phyloP scores from a whole-genome alignment of 257 asterid genomes.

The Henckelia pumila region DNA sequence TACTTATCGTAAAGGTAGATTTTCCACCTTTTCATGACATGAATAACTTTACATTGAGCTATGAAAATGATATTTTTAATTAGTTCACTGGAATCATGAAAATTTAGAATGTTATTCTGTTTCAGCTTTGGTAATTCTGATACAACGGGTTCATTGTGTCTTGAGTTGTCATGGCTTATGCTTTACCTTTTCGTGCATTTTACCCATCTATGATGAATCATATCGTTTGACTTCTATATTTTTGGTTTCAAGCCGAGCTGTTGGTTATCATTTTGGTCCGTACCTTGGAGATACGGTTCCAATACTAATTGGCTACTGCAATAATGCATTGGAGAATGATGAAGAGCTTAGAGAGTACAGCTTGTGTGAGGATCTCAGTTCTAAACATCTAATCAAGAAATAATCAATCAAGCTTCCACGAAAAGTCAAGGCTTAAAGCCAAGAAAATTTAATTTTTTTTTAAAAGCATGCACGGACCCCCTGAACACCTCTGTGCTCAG shows the following conservation, averaged over 20 bases:
- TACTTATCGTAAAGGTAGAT: background rate
- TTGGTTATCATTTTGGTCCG: constrained; percentile 98
- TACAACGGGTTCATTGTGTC: background rate
- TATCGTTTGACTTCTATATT: constrained; percentile 20
- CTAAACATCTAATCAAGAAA: too few relatives aligned
- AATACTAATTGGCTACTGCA: constrained; percentile 72
- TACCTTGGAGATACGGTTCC: constrained; percentile 97
- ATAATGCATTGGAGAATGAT: constrained; percentile 97
- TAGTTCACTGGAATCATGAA: background rate
- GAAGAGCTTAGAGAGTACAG: constrained; percentile 99
- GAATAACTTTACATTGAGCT: background rate
- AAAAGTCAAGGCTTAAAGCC: too few relatives aligned
- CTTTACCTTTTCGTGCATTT: background rate
- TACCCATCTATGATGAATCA: constrained; percentile 8
- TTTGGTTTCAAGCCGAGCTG: constrained; percentile 75
- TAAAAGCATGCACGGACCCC: too few relatives aligned
- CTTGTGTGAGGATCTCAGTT: too few relatives aligned
- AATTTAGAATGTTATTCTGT: constrained; percentile 9
- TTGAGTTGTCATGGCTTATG: background rate
- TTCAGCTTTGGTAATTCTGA: constrained; percentile 1
- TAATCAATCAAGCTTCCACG: too few relatives aligned
- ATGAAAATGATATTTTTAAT: background rate
- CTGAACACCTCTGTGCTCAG: too few relatives aligned
- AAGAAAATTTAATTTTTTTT: too few relatives aligned
- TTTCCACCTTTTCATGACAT: background rate